Evolutionary conservation across 805 yeast species (phyloP), one percentile per base, ranked within the genome.

Genomic region (Myxozyma vanderwaltii): DNA sequence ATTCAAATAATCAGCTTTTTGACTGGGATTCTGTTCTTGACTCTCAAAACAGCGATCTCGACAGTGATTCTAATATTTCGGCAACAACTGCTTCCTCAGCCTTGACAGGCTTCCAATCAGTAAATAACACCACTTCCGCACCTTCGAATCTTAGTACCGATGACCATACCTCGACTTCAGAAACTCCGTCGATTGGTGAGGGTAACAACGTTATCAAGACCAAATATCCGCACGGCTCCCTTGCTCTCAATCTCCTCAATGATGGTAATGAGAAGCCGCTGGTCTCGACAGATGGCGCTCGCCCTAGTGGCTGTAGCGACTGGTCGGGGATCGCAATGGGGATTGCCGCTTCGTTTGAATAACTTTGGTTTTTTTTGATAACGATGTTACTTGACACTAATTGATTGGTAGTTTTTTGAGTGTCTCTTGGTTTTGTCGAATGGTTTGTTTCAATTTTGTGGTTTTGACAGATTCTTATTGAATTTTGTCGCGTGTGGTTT

Each of bases 201-300:
- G 31, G 26, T 52, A 29, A 40, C 51, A n/a, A n/a, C n/a, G n/a
- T n/a, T n/a, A 21, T 23, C 13, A 27, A 48, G 51, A 27, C 50
- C 24, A 57, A 41, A 39, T 51, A 35, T 51, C 54, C 61, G 51
- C 43, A 33, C 54, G 56, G 29, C 53, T 24, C 51, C 24, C 63
- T 52, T 26, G 56, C 55, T 45, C 58, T 59, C 56, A 35, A 15
- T n/a, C 31, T 39, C 31, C 15, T 15, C n/a, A 24, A 24, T n/a
- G n/a, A n/a, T n/a, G n/a, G n/a, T n/a, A n/a, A n/a, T 33, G 63
- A 59, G 59, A 46, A 55, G 55, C 63, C 50, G 63, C 63, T 26
- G 47, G 50, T 55, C 46, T 56, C 35, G 60, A 38, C 64, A 60
- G 17, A 41, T 60, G 64, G 64, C 64, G 64, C 64, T 60, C 64